Evolutionary conservation across 805 yeast genomes (phyloP).

Genomic region (Saccharomycopsis vini): DNA sequence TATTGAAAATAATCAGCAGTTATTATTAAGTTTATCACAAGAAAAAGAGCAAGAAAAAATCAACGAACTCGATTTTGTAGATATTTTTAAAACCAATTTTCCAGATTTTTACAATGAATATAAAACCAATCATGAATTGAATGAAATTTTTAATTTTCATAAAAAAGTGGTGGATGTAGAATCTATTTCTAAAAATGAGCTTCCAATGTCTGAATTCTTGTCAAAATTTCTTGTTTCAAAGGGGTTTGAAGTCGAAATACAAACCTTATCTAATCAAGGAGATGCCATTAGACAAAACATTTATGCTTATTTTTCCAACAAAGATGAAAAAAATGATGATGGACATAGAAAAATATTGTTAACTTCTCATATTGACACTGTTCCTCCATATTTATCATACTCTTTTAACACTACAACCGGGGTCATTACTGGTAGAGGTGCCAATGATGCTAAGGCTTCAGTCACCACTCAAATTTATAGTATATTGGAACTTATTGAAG

Average conservation of each 20-base stretch:
- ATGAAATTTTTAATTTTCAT: constrained; percentile 23
- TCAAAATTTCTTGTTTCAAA: constrained; percentile 26
- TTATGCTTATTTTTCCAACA: constrained; percentile 40
- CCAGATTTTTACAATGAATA: constrained; percentile 7
- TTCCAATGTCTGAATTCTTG: constrained; percentile 22
- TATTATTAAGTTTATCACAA: too few species aligned
- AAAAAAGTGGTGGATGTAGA: constrained; percentile 24
- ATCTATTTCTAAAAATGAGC: constrained; percentile 27
- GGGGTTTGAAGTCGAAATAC: constrained; percentile 33
- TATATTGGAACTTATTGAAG: constrained; percentile 37
- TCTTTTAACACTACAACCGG: constrained; percentile 22
- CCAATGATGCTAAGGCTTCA: constrained; percentile 65
- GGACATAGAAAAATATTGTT: constrained; percentile 31
- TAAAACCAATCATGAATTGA: constrained; percentile 3
- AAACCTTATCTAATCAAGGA: neutral
- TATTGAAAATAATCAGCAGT: too few species aligned
- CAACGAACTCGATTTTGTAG: neutral
- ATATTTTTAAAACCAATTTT: constrained; percentile 1
- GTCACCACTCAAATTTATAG: constrained; percentile 56
- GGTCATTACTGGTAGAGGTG: constrained; percentile 54
- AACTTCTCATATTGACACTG: constrained; percentile 48
- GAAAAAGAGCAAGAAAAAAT: too few species aligned
- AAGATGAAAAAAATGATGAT: neutral
- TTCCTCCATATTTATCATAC: constrained; percentile 42
- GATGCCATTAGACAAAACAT: constrained; percentile 29